Percentiles rank a stretch among this genome's conserved stretches.
These are phyloP conservation scores for Aspergillus pseudoviridinutans DNA, from an alignment of 2,329 filamentous ascomycete species.

Conservation along the genomic window DNA sequence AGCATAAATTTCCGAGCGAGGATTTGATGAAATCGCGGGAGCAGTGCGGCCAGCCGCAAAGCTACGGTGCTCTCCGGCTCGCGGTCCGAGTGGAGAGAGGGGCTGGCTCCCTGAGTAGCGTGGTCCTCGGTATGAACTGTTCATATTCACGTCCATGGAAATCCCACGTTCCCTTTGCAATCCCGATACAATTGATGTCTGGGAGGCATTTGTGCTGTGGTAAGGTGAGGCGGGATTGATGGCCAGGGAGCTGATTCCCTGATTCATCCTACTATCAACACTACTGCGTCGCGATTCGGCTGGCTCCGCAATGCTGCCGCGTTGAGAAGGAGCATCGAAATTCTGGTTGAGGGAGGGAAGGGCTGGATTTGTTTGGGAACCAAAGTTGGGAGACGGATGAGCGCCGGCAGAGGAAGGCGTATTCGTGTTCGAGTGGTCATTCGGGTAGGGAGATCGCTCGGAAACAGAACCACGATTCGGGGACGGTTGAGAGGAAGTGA, in stretches of 20 bases:
- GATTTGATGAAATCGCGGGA: constrained; percentile 47
- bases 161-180: constrained; percentile 43
- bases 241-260: constrained; percentile 45
- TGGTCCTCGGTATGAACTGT: constrained; percentile 34
- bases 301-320: constrained; percentile 38
- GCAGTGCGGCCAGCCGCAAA: constrained; percentile 46
- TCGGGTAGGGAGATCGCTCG: constrained; percentile 40
- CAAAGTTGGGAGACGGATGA: constrained; percentile 38
- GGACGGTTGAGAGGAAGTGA: constrained; percentile 44
- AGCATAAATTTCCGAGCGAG: constrained; percentile 48
- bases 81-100: constrained; percentile 40
- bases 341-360: constrained; percentile 59
- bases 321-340: constrained; percentile 48
- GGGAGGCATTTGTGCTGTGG: constrained; percentile 44
- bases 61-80: constrained; percentile 36
- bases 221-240: constrained; percentile 47
- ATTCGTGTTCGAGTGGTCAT: constrained; percentile 32
- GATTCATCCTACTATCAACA: constrained; percentile 48
- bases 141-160: constrained; percentile 33
- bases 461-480: constrained; percentile 40
- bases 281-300: constrained; percentile 48
- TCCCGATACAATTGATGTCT: constrained; percentile 43
- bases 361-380: constrained; percentile 38
- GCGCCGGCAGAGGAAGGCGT: constrained; percentile 36
- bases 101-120: constrained; percentile 39